Evolutionary conservation across 208 protist species (phyloP), one percentile per base, ranked within the genome.

Genomic region (Leishmania braziliensis): DNA sequence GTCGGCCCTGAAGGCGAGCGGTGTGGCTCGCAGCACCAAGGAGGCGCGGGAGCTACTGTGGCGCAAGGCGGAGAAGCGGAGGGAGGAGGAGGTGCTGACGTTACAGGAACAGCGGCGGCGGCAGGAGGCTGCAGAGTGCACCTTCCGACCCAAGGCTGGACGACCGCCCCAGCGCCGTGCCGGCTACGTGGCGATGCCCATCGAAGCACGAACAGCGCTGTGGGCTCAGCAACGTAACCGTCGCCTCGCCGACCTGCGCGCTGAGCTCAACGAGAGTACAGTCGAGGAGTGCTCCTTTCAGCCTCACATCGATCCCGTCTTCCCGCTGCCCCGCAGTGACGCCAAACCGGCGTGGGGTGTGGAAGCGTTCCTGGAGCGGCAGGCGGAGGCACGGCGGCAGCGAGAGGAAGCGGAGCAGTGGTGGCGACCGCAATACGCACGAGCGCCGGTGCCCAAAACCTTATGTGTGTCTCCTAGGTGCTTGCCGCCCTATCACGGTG

Each of bases 1-100:
- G 75, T 66, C 88, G 51, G 53, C 86, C 29, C 83, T 96, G 43
- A 79, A 81, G 68, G 77, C 81, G 6, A 90, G 87, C 82, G 90
- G 91, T 16, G 65, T 79, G 51, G 87, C 86, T 14, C 77, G 81
- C 51, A 92, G 29, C 39, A 73, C 69, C 23, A 83, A 78, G 8
- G 91, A 90, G 83, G 90, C 90, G 50, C 88, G 90, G 53, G 84
- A 86, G 77, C 75, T 93, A 72, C 86, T 94, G 43, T 96, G 93
- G 93, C 83, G 81, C 48, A 86, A 89, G 60, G 87, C 90, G 51
- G 84, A 93, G 75, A 81, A 85, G 72, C 88, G 86, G 20, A 88
- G 78, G 36, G 86, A 88, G 68, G 88, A 86, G 20, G 88, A 89
- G 56, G 60, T 89, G 48, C 62, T 71, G 29, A 80, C 74, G 54